Percentiles rank a stretch among this genome's conserved stretches.
phyloP scores from a whole-genome alignment of 202 grass and related monocot species.

The Digitaria exilis region DNA sequence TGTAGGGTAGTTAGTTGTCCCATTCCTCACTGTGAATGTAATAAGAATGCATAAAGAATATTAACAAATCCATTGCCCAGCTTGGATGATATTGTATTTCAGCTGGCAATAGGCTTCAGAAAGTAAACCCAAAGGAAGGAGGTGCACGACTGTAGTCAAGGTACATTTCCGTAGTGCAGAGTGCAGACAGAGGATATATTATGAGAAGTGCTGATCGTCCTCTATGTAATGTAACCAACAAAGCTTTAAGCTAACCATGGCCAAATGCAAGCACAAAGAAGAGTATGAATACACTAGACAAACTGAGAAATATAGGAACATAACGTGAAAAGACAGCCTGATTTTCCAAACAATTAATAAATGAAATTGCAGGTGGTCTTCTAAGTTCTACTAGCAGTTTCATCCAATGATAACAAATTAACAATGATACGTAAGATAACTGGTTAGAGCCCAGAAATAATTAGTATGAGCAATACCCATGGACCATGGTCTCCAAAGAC shows the following conservation, averaged over 20 bases:
- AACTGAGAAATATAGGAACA: constrained; percentile 5
- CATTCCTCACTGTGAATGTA: not conserved
- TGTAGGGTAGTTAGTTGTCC: not conserved
- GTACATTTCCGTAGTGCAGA: not conserved
- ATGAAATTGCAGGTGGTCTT: not conserved
- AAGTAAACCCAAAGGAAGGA: constrained; percentile 9
- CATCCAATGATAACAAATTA: not conserved
- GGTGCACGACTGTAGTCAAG: not conserved
- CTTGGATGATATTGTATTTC: constrained; percentile 4
- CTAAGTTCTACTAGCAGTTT: not conserved
- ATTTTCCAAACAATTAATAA: constrained; percentile 13
- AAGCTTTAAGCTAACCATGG: constrained; percentile 7
- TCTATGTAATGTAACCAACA: not conserved
- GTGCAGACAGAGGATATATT: not conserved
- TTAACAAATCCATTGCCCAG: constrained; percentile 10
- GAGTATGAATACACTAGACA: not conserved
- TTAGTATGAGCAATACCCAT: not conserved
- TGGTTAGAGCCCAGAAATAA: constrained; percentile 15
- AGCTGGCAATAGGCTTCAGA: constrained; percentile 15
- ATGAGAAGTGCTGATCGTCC: not conserved
- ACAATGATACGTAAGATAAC: not conserved
- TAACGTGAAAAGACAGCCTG: not conserved
- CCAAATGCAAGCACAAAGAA: constrained; percentile 10
- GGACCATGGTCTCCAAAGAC: not conserved
- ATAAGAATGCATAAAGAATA: not conserved